phyloP scores from a whole-genome alignment of 2,329 filamentous ascomycete genomes.

The Aureobasidium mangrovei region DNA sequence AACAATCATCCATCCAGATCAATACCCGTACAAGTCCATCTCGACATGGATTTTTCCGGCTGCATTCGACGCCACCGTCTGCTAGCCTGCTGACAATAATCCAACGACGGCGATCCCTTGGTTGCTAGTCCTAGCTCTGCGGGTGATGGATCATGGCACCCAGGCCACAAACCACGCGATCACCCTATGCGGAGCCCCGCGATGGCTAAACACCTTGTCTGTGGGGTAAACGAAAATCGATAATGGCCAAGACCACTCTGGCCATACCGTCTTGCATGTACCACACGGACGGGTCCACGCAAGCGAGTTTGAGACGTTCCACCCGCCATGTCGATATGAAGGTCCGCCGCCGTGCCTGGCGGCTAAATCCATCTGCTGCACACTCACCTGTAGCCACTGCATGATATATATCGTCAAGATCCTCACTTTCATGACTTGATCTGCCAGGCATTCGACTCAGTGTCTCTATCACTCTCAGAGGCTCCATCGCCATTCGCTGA shows the following conservation, averaged over 20 bases:
- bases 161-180: conserved; percentile 11
- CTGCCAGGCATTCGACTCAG: conserved; percentile 9
- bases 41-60: neutral
- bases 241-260: conserved; percentile 10
- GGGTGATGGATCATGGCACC: neutral
- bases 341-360: conserved; percentile 5
- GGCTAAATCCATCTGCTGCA: conserved; percentile 10
- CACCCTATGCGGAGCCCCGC: conserved; percentile 12
- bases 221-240: conserved; percentile 11
- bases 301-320: conserved; percentile 2
- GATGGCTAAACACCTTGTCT: conserved; percentile 1
- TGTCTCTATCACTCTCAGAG: neutral
- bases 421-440: conserved; percentile 4
- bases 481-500: neutral
- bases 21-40: neutral
- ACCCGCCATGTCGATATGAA: neutral
- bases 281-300: conserved; percentile 3
- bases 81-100: conserved; percentile 6
- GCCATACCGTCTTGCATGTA: neutral
- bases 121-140: neutral
- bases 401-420: conserved; percentile 5
- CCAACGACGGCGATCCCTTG: conserved; percentile 8
- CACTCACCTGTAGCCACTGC: neutral
- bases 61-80: neutral
- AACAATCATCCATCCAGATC: neutral